Conservation (phyloP, 192 early-diverging fungal species). For the Coemansia sp. region DNA sequence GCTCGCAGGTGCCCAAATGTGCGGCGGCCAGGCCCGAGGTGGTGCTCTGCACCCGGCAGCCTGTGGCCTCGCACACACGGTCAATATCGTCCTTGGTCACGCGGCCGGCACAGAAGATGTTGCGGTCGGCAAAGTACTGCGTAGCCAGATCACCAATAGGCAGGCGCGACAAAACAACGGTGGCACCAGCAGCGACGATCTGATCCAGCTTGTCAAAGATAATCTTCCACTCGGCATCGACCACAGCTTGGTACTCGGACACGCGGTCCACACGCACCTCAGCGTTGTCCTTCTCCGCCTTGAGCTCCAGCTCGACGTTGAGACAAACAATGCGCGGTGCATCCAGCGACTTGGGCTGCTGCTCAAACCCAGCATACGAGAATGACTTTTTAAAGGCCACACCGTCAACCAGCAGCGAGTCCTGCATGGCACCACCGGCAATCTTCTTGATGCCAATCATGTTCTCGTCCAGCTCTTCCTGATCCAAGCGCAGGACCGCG, state of each 20-base stretch:
- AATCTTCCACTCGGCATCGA: slow-evolving; percentile 99
- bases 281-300: slow-evolving; percentile 99
- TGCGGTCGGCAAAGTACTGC: slow-evolving; percentile 99
- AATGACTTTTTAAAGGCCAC: slow-evolving; percentile 99
- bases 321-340: slow-evolving; percentile 88
- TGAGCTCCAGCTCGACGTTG: slow-evolving; percentile 98
- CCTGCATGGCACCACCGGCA: slow-evolving; percentile 97
- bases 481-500: slow-evolving; percentile 92
- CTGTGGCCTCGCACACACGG: slow-evolving; percentile 93
- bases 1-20: slow-evolving; percentile 86
- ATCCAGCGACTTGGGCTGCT: slow-evolving; percentile 94
- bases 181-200: slow-evolving; percentile 92
- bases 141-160: slow-evolving; percentile 99
- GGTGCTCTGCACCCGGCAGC: slow-evolving; percentile 89
- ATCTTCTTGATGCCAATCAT: slow-evolving; percentile 99
- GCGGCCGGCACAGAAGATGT: slow-evolving; percentile 98
- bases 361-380: slow-evolving; percentile 98
- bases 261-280: slow-evolving; percentile 97
- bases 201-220: slow-evolving; percentile 98
- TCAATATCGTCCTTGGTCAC: slow-evolving; percentile 90
- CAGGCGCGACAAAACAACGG: slow-evolving; percentile 94
- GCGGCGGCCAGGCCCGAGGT: slow-evolving; percentile 76
- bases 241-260: slow-evolving; percentile 97
- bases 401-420: slow-evolving; percentile 92
- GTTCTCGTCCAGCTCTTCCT: slow-evolving; percentile 91